A percentile compares a stretch with the other conserved stretches of the same genome.
These are phyloP conservation scores for Psidium friedrichsthalianum DNA, from an alignment of 345 rosid genomes.

Conservation along the genomic window DNA sequence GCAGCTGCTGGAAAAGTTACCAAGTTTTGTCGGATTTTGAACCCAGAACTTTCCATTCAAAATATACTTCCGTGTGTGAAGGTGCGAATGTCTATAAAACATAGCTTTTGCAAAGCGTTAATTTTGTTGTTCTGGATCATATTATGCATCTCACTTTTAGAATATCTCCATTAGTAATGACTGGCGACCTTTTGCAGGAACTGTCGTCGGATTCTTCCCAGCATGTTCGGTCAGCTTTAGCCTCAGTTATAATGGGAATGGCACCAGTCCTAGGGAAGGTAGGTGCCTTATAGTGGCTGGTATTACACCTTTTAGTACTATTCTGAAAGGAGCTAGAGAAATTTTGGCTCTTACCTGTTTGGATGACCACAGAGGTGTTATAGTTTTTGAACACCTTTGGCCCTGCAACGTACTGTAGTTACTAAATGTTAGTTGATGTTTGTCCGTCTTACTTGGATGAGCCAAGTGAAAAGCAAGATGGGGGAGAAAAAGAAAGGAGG, in stretches of 20 bases:
- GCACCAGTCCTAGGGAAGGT: conserved; percentile 77
- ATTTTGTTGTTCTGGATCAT: not conserved
- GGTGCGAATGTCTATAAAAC: conserved; percentile 22
- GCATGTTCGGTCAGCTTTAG: conserved; percentile 96
- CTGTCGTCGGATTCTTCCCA: conserved; percentile 94
- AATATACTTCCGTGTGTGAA: conserved; percentile 86
- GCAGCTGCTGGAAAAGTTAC: conserved; percentile 98
- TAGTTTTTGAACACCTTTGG: not conserved
- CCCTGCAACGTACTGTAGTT: not conserved
- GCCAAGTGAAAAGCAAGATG: not conserved
- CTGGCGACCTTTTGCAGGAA: conserved; percentile 35
- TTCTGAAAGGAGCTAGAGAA: not conserved
- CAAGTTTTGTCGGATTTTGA: conserved; percentile 81
- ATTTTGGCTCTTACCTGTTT: not conserved
- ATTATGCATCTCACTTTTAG: not conserved
- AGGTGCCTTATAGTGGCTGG: not conserved
- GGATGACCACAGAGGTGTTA: not conserved
- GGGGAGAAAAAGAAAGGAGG: not conserved
- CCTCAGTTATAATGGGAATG: conserved; percentile 99
- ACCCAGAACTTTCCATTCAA: conserved; percentile 76
- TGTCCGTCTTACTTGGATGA: not conserved
- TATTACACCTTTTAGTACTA: not conserved
- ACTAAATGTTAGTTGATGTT: not conserved
- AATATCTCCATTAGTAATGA: not conserved
- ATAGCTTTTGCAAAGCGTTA: not conserved